A percentile compares a stretch with the other conserved stretches of the same genome.
These are phyloP conservation scores for Clathrus columnatus DNA, from an alignment of 768 basidiomycete genomes.

Conservation along the genomic window DNA sequence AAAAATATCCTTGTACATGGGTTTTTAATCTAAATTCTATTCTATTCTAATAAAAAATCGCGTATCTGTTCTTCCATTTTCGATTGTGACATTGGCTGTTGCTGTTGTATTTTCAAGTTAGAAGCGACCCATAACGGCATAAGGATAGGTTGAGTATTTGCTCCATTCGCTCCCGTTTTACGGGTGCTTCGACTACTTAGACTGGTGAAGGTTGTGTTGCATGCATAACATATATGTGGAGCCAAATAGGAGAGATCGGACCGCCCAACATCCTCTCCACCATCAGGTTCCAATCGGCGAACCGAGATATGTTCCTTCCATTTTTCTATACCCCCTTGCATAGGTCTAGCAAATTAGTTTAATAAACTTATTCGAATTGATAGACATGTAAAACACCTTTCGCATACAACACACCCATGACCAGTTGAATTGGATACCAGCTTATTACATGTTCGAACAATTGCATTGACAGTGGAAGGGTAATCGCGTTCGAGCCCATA, in stretches of 20 bases:
- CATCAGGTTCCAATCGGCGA: slow-evolving; percentile 21
- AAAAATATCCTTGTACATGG: no score
- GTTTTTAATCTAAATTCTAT: neutral
- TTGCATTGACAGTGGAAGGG: slow-evolving; percentile 80
- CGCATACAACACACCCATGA: slow-evolving; percentile 54
- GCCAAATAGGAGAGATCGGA: slow-evolving; percentile 24
- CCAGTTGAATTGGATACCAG: slow-evolving; percentile 46
- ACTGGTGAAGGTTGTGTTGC: slow-evolving; percentile 53
- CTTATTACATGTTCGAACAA: slow-evolving; percentile 73
- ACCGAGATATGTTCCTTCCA: slow-evolving; percentile 75
- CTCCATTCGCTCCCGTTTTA: neutral
- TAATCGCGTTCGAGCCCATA: slow-evolving; percentile 72
- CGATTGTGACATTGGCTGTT: neutral
- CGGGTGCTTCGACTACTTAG: slow-evolving; percentile 17
- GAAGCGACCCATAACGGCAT: neutral
- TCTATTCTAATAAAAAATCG: slow-evolving; percentile 13
- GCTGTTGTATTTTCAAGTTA: neutral
- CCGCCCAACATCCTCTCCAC: neutral
- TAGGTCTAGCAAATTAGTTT: slow-evolving; percentile 36
- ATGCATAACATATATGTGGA: slow-evolving; percentile 50
- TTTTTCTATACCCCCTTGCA: slow-evolving; percentile 52
- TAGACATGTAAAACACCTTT: slow-evolving; percentile 35
- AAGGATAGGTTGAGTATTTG: neutral
- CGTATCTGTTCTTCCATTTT: slow-evolving; percentile 11
- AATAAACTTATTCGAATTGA: neutral